A percentile compares a stretch with the other conserved stretches of the same genome.
Evolutionary conservation across 805 yeast genomes (phyloP).

Genomic region (Starmerella riodocensis): DNA sequence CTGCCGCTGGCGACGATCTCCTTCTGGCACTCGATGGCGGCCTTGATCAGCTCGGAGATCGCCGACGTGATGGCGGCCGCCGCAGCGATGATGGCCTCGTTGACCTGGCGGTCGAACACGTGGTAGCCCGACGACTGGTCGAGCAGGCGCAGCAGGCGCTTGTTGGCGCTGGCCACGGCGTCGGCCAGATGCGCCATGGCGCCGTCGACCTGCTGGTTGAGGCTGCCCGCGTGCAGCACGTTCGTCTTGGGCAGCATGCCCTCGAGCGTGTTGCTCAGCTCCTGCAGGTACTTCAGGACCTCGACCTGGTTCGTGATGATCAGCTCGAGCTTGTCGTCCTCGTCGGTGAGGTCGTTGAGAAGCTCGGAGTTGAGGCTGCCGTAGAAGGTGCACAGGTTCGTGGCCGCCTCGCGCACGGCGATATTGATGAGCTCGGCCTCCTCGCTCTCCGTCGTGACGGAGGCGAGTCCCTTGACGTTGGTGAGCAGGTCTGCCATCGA

Average conservation of each 20-base stretch:
- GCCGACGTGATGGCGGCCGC: slow-evolving; percentile 74
- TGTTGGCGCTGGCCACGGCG: slow-evolving; percentile 53
- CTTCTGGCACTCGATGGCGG: slow-evolving; percentile 67
- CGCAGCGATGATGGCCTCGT: slow-evolving; percentile 62
- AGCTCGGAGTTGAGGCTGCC: slow-evolving; percentile 42
- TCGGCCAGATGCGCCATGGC: slow-evolving; percentile 64
- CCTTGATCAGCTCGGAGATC: slow-evolving; percentile 52
- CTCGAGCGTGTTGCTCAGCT: slow-evolving; percentile 43
- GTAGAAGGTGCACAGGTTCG: slow-evolving; percentile 49
- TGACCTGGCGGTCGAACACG: slow-evolving; percentile 50
- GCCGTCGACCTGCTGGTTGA: slow-evolving; percentile 58
- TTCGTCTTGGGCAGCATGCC: slow-evolving; percentile 37
- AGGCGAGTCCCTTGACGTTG: slow-evolving; percentile 56
- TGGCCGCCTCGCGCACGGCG: slow-evolving; percentile 44
- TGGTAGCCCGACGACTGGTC: slow-evolving; percentile 26
- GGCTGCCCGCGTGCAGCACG: slow-evolving; percentile 28
- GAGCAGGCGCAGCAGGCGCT: slow-evolving; percentile 42
- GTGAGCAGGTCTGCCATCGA: slow-evolving; percentile 49
- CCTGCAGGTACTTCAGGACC: slow-evolving; percentile 59
- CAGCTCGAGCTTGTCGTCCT: slow-evolving; percentile 54
- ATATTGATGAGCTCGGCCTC: slow-evolving; percentile 31
- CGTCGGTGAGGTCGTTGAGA: slow-evolving; percentile 32
- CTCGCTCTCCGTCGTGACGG: slow-evolving; percentile 40
- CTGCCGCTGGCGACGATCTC: slow-evolving; percentile 65
- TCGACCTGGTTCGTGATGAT: slow-evolving; percentile 65